A percentile compares a stretch with the other conserved stretches of the same genome.
These are phyloP conservation scores for Metschnikowia lachancei DNA, from an alignment of 805 yeast species.

Conservation along the genomic window DNA sequence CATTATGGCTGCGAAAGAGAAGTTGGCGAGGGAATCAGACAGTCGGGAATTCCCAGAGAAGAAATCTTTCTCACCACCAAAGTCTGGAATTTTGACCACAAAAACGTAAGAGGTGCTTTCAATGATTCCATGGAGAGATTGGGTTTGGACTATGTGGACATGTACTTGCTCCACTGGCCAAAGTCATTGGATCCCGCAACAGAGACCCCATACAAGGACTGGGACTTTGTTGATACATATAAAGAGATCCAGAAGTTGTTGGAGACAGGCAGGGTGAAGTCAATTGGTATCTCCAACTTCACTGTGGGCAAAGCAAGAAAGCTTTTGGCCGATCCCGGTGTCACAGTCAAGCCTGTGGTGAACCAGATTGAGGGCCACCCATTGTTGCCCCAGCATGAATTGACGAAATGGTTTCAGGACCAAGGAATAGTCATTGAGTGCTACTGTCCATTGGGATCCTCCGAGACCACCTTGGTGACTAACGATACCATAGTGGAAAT, in stretches of 20 bases:
- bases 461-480: conserved; percentile 15
- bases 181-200: conserved; percentile 14
- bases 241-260: conserved; percentile 32
- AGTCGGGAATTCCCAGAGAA: conserved; percentile 17
- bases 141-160: conserved; percentile 20
- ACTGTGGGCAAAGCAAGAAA: conserved; percentile 14
- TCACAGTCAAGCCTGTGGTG: conserved; percentile 20
- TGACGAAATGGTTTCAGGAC: conserved; percentile 15
- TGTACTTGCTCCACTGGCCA: conserved; percentile 23
- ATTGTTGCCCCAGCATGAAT: conserved; percentile 20
- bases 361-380: conserved; percentile 24
- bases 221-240: conserved; percentile 34
- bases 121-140: conserved; percentile 18
- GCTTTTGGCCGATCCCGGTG: conserved; percentile 19
- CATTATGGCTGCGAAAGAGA: conserved; percentile 65
- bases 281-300: conserved; percentile 22
- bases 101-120: conserved; percentile 12
- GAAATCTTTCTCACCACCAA: conserved; percentile 21
- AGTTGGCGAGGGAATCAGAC: conserved; percentile 59
- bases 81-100: conserved; percentile 19
- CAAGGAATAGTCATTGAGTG: conserved; percentile 18
- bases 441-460: conserved; percentile 22
- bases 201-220: conserved; percentile 11
- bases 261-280: conserved; percentile 19
- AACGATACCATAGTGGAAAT: conserved; percentile 15